Conservation (phyloP, 164 flowering plant species). For the Nymphaea colorata region DNA sequence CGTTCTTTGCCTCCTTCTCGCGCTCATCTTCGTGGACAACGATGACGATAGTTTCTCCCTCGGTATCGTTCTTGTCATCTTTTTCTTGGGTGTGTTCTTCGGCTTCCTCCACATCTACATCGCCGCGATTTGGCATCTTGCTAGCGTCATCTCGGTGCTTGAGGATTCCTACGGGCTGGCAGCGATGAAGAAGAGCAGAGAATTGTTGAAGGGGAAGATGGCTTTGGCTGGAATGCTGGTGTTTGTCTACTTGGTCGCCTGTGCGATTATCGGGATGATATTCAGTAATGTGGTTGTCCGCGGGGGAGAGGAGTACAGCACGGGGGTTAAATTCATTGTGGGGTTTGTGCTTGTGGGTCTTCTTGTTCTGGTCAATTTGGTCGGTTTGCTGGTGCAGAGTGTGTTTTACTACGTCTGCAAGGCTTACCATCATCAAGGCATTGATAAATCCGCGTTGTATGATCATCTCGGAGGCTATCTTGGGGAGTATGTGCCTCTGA, state of each 20-base stretch:
- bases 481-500: conserved; percentile 92
- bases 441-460: conserved; percentile 75
- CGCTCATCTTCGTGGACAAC: conserved; percentile 23
- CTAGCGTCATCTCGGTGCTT: conserved; percentile 79
- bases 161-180: conserved; percentile 72
- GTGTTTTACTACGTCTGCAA: conserved; percentile 95
- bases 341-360: conserved; percentile 79
- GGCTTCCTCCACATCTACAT: conserved; percentile 60
- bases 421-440: conserved; percentile 78
- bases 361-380: conserved; percentile 77
- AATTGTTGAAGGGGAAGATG: conserved; percentile 59
- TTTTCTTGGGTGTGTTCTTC: conserved; percentile 21
- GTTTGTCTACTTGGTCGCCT: conserved; percentile 38
- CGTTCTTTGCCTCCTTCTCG: conserved; percentile 17
- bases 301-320: conserved; percentile 28
- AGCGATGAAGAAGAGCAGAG: conserved; percentile 87
- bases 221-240: conserved; percentile 39
- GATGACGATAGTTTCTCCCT: conserved; percentile 18
- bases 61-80: conserved; percentile 14
- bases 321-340: conserved; percentile 40
- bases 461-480: conserved; percentile 97
- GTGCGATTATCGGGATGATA: conserved; percentile 34
- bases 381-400: conserved; percentile 86
- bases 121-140: conserved; percentile 89
- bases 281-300: conserved; percentile 56